These are phyloP conservation scores for Colletotrichum chrysophilum DNA, from an alignment of 2,329 filamentous ascomycete genomes.

Conservation along the genomic window DNA sequence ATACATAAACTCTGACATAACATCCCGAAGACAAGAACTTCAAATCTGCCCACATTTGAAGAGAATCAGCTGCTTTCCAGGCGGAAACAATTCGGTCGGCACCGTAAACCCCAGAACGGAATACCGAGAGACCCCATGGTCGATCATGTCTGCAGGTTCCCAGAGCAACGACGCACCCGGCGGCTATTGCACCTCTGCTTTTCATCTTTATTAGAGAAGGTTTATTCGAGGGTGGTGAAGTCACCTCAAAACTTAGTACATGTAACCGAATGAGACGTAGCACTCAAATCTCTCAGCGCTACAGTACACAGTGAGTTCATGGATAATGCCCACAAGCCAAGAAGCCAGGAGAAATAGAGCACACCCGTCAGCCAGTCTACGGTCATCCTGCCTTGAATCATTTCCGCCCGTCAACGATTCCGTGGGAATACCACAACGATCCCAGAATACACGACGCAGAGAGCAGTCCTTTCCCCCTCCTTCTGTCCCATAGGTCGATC, in stretches of 20 bases:
- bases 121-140: background rate
- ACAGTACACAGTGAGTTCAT: too few relatives aligned
- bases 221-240: background rate
- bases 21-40: background rate
- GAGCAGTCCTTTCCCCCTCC: too few relatives aligned
- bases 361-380: background rate
- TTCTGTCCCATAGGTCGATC: too few relatives aligned
- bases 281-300: too few relatives aligned
- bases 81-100: accelerated
- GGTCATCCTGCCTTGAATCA: background rate
- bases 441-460: too few relatives aligned
- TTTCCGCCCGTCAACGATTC: background rate
- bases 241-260: too few relatives aligned
- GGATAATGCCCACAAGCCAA: too few relatives aligned
- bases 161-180: background rate
- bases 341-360: too few relatives aligned
- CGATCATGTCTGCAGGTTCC: background rate
- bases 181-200: background rate
- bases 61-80: background rate
- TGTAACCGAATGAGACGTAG: background rate
- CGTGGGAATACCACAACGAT: background rate
- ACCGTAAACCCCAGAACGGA: background rate
- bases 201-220: accelerated
- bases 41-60: background rate
- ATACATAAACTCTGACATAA: background rate